Evolutionary conservation across 257 asterid genomes (phyloP), one percentile per base, ranked within the genome.

Genomic region (Plantago ovata): DNA sequence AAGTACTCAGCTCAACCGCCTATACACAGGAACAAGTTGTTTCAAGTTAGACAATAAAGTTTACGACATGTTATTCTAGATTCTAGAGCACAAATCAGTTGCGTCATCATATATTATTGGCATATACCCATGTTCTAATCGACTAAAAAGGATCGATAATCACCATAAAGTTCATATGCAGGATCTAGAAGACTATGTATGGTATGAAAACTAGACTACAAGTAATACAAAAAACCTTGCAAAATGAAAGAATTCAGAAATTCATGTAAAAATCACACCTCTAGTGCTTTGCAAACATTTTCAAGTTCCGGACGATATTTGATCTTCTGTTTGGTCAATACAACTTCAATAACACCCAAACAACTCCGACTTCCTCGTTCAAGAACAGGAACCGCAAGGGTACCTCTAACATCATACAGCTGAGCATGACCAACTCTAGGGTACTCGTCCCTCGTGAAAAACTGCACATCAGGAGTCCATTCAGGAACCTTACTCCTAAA

Each of bases 401-500:
- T 84, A 12, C 98, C 98, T 1, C 94, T 80, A 60, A 92, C 94
- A 71, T 88, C 90, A 60, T 62, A 79, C 39, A 67, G 84, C 68
- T 76, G 86, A 0, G 96, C 98, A 59, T 88, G 81, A 9, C 58
- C 82, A 61, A 92, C 92, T 58, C 96, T 71, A 0, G 84, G 94
- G 49, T 85, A 92, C 77, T 92, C 98, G 52, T 82, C 94, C 69
- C 80, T 67, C 18, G 80, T 56, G 55, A 88, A 92, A 66, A 78
- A 80, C 38, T 83, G 82, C 50, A 85, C 98, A 75, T 92, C 95
- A 0, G 98, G 98, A 2, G 95, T 85, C 98, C 98, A 92, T 70
- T 92, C 98, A 0, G 98, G 98, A 21, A 75, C 85, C 72, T 72
- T 83, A 41, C 74, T 80, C 62, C 77, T 68, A 21, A 88, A 92